Evolutionary conservation across 129 eudicot genomes (phyloP).

Genomic region (Pulicaria dysenterica): DNA sequence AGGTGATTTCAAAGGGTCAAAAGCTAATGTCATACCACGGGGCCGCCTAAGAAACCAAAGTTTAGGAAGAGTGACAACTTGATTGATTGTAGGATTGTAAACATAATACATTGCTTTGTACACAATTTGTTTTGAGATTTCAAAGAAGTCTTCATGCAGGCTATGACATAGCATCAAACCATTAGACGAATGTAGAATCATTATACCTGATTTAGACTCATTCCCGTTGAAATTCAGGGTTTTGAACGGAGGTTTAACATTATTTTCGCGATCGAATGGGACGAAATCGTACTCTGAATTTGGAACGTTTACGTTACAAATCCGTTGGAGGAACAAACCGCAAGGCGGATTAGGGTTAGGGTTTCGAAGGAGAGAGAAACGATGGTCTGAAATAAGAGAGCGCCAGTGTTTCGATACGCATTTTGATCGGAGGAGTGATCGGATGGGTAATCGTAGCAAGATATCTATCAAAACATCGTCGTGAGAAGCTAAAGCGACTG

Average conservation of each 20-base stretch:
- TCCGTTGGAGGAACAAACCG: conserved; percentile 38
- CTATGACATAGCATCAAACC: conserved; percentile 53
- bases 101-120: conserved; percentile 28
- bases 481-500: conserved; percentile 36
- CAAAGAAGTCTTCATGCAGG: conserved; percentile 15
- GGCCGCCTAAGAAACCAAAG: conserved; percentile 21
- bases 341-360: conserved; percentile 37
- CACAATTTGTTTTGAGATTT: neutral
- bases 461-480: conserved; percentile 55
- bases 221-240: conserved; percentile 15
- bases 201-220: conserved; percentile 18
- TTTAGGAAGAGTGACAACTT: conserved; percentile 31
- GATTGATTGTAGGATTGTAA: conserved; percentile 53
- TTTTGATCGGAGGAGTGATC: conserved; percentile 58
- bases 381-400: conserved; percentile 36
- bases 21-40: conserved; percentile 44
- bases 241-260: conserved; percentile 40
- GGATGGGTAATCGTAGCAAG: conserved; percentile 43
- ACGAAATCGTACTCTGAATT: conserved; percentile 33
- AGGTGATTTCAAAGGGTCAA: conserved; percentile 44
- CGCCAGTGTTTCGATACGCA: conserved; percentile 53
- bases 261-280: conserved; percentile 27
- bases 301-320: neutral
- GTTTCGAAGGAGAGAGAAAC: conserved; percentile 42
- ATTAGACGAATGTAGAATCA: conserved; percentile 52